Evolutionary conservation across 2,329 filamentous ascomycete genomes (phyloP), one percentile per base, ranked within the genome.

Genomic region (Pleomassaria siparia): DNA sequence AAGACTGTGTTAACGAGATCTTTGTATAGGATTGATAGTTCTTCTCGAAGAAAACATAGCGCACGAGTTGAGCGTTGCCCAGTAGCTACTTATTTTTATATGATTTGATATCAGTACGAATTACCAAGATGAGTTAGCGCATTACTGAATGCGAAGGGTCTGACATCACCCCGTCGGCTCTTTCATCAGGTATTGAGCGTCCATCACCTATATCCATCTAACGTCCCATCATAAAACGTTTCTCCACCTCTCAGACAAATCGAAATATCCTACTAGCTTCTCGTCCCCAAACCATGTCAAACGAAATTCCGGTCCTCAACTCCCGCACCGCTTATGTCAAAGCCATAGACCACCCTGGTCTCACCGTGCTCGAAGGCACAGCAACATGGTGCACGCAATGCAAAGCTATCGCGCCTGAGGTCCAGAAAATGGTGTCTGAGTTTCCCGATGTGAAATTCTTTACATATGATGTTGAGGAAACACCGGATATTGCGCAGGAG

Each of bases 281-380:
- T n/a, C n/a, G n/a, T n/a, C n/a, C n/a, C n/a, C n/a, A 8, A 35
- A 37, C 13, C 15, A 37, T 37, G 16, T 37, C 33, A 7, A 18
- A 9, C 7, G 25, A 7, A 32, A 60, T 66, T 22, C 59, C 59
- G 8, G 49, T 49, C 35, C 56, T 65, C 44, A 51, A 55, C 45
- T 55, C 54, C 45, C 62, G 58, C 56, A 44, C 57, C 24, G 59
- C 59, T 22, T 65, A 66, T 50, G 58, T 64, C 18, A 58, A 56
- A 49, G 63, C 62, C 26, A 55, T 66, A 25, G 60, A 55, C 54
- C 59, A 65, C 50, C 54, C 58, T 52, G 63, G 63, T 44, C 56
- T 66, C 15, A 64, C 62, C 11, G 53, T 67, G 49, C 60, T 66
- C 46, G 56, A 67, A 44, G 61, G 57, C 51, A 64, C 62, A 32